These are phyloP conservation scores for Prosopis cineraria DNA, from an alignment of 306 rosid species.

Conservation along the genomic window DNA sequence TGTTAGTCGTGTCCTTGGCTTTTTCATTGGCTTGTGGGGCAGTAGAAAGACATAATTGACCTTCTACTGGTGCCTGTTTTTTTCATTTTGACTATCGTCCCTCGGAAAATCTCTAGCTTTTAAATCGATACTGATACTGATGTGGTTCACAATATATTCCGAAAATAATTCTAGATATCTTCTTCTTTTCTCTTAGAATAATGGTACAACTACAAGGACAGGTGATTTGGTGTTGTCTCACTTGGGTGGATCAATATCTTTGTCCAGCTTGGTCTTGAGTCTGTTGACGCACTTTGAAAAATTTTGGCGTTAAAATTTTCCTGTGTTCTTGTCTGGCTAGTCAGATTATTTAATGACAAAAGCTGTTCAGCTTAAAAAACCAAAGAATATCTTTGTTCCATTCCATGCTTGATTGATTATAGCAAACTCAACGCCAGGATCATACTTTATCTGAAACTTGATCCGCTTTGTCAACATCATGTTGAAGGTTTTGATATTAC, in stretches of 20 bases:
- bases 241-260: not conserved
- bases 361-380: not conserved
- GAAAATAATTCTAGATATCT: not conserved
- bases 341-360: constrained; percentile 2
- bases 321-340: not conserved
- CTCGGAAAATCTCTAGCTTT: not conserved
- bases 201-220: not conserved
- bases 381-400: not conserved
- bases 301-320: not conserved
- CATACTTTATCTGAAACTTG: not conserved
- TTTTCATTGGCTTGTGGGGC: constrained; percentile 32
- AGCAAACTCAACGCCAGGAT: not conserved
- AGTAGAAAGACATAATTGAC: constrained; percentile 48
- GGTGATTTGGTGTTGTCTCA: not conserved
- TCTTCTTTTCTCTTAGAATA: not conserved
- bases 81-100: constrained; percentile 26
- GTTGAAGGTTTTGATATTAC: not conserved
- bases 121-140: not conserved
- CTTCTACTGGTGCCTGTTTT: constrained; percentile 35
- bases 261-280: not conserved
- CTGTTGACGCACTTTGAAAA: not conserved
- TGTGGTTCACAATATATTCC: not conserved
- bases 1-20: constrained; percentile 29
- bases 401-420: not conserved
- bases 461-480: not conserved